Base-by-base conservation (phyloP, 1,284 basidiomycete species). In the Irpex sp. region DNA sequence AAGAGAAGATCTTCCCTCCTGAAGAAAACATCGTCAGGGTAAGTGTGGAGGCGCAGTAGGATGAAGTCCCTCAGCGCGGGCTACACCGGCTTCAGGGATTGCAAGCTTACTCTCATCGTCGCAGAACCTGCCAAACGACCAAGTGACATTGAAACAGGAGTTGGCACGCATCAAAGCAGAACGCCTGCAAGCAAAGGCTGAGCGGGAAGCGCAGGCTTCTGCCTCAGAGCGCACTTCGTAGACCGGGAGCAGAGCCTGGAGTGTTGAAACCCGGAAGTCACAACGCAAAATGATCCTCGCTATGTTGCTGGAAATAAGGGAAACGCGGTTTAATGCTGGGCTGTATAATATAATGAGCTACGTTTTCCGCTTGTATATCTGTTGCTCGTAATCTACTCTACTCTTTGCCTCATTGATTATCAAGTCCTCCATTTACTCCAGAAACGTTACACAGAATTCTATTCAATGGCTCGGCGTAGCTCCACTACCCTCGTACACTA, bases 101-200 rank as follows among this genome's bases (percentile, higher is more conserved):
- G 39, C 39, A 63, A 36, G 15, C 17, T 60, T 19, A 60, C 58
- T n/a, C 19, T 33, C 19, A 37, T 31, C 39, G 47, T 7, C 64
- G 19, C 67, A 90, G 85, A 79, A 77, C 61, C 74, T 92, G 56
- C 90, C 90, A 1, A 85, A 82, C 33, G 85, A 90, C 68, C 84
- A 87, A 63, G 79, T 77, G 53, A 82, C 82, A 50, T 78, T 93
- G 26, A 81, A 84, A 62, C 84, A 84, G 66, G 89, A 92, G 71
- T 74, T 92, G 58, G 86, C 85, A 47, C 83, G 87, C 66, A 87
- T 91, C 64, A 88, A 86, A 68, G 83, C 84, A 4, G 84, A 86
- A 68, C 82, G 88, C 61, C 69, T 85, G 81, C 82, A 46, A 80
- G 78, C 49, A 59, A 77, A 72, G 74, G 67, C 72, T 47, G 73